Base-by-base conservation (phyloP, 352 stramenopile genomes). In the Globisporangium iwayamae region DNA sequence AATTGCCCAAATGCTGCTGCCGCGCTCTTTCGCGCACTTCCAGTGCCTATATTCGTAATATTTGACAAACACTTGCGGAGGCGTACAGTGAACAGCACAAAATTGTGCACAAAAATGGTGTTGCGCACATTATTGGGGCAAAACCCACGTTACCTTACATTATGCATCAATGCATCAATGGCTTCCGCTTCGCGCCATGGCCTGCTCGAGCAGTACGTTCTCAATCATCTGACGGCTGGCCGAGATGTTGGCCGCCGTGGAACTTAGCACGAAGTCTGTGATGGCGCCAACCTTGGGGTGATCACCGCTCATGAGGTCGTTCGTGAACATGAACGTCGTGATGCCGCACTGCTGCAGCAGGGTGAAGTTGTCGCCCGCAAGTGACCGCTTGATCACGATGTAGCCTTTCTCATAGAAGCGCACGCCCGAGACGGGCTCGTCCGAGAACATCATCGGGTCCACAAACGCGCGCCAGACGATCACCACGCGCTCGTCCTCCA, bases 401-500 rank as follows among this genome's bases (percentile, higher is more conserved):
- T 85, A 90, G 20, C 77, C 79, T 16, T 78, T 72, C 51, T 90
- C 75, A 1, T 70, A 63, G 34, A 83, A 89, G 28, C 69, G 57
- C 38, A 73, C 67, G 2, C 69, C 75, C 11, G 69, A 56, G 54
- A 65, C 72, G 0, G 72, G 74, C 48, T 81, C 74, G 28, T 76
- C 60, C 18, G 65, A 68, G 65, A 83, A 78, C 59, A 82, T 72
- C 43, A 81, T 57, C 7, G 81, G 79, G 13, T 83, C 62, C 57
- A 87, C 75, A 61, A 72, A 75, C 22, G 81, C 70, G 22, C 74
- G 75, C 78, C 79, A 90, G 3, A 87, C 73, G 20, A 89, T 76
- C 46, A 90, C 60, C 47, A 86, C 69, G 52, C 81, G 79, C 30
- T 86, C 74, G n/a, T 73, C 34, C 58, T 89, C 79, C 7, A 85